Base-by-base conservation (phyloP, 768 basidiomycete species). In the Tricholoma furcatifolium region DNA sequence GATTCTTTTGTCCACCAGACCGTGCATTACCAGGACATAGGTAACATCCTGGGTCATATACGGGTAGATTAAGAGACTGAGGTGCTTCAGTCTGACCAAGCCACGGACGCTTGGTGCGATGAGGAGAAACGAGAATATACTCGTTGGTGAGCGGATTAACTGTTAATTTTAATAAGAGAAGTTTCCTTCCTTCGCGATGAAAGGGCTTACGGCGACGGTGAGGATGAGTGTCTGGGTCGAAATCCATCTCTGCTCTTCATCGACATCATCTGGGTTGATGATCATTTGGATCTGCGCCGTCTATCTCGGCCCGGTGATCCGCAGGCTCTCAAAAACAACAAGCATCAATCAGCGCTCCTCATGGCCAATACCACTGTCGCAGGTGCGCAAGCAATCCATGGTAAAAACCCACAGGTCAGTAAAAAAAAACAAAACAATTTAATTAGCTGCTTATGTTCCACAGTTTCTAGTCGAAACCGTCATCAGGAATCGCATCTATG, bases 391-490 rank as follows among this genome's bases (percentile, higher is more conserved):
- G 83, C 92, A n/a, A 88, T 98, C 61, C 96, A 98, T 65, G 96
- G 96, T 46, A 90, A 93, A 62, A 98, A 98, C 71, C 95, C 95
- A 10, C 95, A 98, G 80, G 95, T 94, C 65, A 47, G 63, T n/a
- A n/a, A n/a, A n/a, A n/a, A n/a, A n/a, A n/a, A n/a, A n/a, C n/a
- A n/a, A n/a, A n/a, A n/a, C n/a, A n/a, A n/a, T n/a, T n/a, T n/a
- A n/a, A n/a, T n/a, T n/a, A n/a, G n/a, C n/a, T 53, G 17, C 45
- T 65, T 59, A 56, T 60, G 65, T 24, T 62, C 7, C 55, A 43
- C 67, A 97, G 93, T 91, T 81, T 69, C 75, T 99, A 69, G 88
- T 99, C 24, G 97, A 98, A 77, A 96, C 92, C 34, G 91, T 98
- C 57, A 95, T 98, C 59, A 85, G 97, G 48, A 91, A 87, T 65